phyloP scores from a whole-genome alignment of 768 basidiomycete genomes.

The Pleurotus pulmonarius region DNA sequence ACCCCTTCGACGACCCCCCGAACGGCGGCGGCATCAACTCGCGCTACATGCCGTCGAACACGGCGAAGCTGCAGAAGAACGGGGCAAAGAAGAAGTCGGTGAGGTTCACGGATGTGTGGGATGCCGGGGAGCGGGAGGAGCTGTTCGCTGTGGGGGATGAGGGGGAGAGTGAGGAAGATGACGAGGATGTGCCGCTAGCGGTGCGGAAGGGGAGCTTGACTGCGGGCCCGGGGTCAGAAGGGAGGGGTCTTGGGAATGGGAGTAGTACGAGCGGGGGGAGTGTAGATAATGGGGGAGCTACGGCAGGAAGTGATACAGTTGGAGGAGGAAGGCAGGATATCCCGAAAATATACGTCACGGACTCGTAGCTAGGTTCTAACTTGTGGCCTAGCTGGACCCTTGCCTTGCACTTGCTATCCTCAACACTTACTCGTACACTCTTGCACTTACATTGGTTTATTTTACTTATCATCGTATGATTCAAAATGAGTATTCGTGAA shows the following conservation, averaged over 20 bases:
- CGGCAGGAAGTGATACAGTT: no score
- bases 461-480: no score
- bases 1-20: background rate
- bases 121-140: background rate
- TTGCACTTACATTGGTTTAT: no score
- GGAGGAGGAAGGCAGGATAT: background rate
- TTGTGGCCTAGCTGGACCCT: background rate
- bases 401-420: background rate
- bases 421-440: no score
- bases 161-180: background rate
- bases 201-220: no score
- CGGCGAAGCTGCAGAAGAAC: background rate
- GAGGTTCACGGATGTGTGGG: constrained; percentile 1
- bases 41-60: no score
- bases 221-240: no score
- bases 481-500: no score
- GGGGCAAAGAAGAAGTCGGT: background rate
- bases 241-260: no score
- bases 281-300: background rate
- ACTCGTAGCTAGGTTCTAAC: background rate
- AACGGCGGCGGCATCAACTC: background rate
- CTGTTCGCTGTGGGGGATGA: background rate
- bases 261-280: background rate
- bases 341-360: background rate
- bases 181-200: background rate